Conservation (phyloP, 306 rosid species). For the Lathyrus aphaca region DNA sequence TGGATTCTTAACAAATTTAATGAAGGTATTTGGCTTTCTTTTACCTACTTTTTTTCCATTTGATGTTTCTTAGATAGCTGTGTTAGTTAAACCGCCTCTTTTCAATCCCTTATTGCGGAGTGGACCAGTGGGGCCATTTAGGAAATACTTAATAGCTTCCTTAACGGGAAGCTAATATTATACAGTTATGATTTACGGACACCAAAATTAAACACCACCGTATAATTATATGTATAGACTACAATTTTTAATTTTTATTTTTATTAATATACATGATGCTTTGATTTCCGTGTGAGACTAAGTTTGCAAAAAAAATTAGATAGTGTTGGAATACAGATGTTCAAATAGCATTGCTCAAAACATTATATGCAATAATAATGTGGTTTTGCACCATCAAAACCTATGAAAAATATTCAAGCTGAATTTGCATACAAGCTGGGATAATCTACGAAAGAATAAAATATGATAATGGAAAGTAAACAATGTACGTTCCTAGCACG, state of each 20-base stretch:
- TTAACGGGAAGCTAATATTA: conserved; percentile 1
- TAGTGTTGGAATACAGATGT: too few relatives aligned
- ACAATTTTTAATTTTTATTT: too few relatives aligned
- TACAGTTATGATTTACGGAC: too few relatives aligned
- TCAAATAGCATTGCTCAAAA: too few relatives aligned
- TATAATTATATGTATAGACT: too few relatives aligned
- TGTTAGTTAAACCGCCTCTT: conserved; percentile 1
- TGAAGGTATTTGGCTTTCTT: conserved; percentile 1
- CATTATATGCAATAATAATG: not conserved
- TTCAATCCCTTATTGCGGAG: not conserved
- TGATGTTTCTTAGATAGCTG: conserved; percentile 26
- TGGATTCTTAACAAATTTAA: too few relatives aligned
- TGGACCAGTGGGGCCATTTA: not conserved
- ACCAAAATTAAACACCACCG: too few relatives aligned
- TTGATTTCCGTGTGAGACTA: too few relatives aligned
- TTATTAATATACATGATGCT: too few relatives aligned
- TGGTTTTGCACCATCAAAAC: not conserved
- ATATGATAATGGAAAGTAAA: not conserved
- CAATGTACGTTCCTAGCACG: not conserved
- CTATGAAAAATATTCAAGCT: not conserved
- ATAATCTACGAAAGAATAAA: conserved; percentile 13
- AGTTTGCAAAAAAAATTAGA: too few relatives aligned
- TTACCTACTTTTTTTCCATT: conserved; percentile 28
- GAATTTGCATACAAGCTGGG: conserved; percentile 3
- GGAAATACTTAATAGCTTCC: conserved; percentile 13